These are phyloP conservation scores for Lepidium africanum DNA, from an alignment of 345 rosid genomes.

Conservation along the genomic window DNA sequence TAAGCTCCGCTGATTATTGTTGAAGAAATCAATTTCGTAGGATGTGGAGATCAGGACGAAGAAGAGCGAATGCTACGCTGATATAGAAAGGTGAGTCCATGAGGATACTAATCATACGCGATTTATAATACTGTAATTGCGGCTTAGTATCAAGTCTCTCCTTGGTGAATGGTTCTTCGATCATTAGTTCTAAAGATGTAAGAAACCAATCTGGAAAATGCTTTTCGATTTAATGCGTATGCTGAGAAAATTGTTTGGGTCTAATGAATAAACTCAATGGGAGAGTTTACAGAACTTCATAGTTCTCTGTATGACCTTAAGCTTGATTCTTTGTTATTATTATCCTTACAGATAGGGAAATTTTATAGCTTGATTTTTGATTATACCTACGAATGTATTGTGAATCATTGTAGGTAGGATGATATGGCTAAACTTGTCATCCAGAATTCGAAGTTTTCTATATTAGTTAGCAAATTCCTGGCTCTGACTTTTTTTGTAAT, in stretches of 20 bases:
- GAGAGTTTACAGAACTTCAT: neutral
- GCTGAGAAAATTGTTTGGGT: neutral
- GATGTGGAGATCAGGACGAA: slow-evolving; percentile 54
- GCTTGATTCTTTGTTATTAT: neutral
- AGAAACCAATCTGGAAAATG: neutral
- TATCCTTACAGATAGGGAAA: neutral
- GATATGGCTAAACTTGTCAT: neutral
- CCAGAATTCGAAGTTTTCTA: neutral
- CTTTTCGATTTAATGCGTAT: neutral
- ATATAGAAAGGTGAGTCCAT: slow-evolving; percentile 56
- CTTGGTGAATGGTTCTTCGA: neutral
- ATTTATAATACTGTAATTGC: neutral
- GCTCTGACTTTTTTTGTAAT: too few species aligned
- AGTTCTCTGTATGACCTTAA: neutral
- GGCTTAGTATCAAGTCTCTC: neutral
- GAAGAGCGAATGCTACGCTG: slow-evolving; percentile 65
- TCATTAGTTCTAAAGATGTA: neutral
- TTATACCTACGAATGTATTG: neutral
- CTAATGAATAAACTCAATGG: neutral
- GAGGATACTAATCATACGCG: neutral
- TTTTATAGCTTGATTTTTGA: neutral
- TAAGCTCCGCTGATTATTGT: neutral
- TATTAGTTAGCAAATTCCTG: neutral
- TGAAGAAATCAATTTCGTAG: slow-evolving; percentile 18
- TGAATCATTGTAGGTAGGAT: neutral